These are phyloP conservation scores for Penicillium freii DNA, from an alignment of 2,329 filamentous ascomycete species.

Conservation along the genomic window DNA sequence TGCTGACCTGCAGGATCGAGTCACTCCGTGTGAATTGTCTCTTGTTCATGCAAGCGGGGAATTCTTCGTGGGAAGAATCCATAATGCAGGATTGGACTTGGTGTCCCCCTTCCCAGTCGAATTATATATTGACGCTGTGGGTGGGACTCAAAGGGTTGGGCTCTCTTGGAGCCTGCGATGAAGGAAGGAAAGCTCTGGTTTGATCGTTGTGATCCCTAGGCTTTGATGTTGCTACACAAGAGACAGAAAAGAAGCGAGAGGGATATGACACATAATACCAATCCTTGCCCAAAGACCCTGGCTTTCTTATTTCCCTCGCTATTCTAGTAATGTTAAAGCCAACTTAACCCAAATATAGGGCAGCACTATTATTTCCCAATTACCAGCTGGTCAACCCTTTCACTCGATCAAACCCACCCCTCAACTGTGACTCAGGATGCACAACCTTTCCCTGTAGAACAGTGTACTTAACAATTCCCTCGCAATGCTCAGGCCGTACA, in stretches of 20 bases:
- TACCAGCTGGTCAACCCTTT: conserved; percentile 67
- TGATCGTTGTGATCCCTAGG: conserved; percentile 1
- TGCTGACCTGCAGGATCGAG: conserved; percentile 16
- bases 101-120: conserved; percentile 10
- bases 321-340: too few species aligned
- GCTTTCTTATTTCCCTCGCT: too few species aligned
- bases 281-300: not conserved
- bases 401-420: conserved; percentile 78
- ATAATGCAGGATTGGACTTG: not conserved
- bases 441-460: conserved; percentile 85
- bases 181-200: conserved; percentile 21
- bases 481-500: conserved; percentile 79
- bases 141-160: conserved; percentile 7
- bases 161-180: conserved; percentile 13
- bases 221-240: not conserved
- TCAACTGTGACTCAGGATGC: conserved; percentile 75
- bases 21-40: not conserved
- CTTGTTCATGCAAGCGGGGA: conserved; percentile 22
- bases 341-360: too few species aligned
- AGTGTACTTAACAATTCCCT: conserved; percentile 83
- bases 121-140: conserved; percentile 16
- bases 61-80: conserved; percentile 17
- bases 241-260: not conserved
- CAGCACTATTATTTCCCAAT: not conserved
- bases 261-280: not conserved